Percentiles rank a stretch among this genome's conserved stretches.
Evolutionary conservation across 2,329 filamentous ascomycete species (phyloP).

Genomic region (Ophiostoma pallidulum): DNA sequence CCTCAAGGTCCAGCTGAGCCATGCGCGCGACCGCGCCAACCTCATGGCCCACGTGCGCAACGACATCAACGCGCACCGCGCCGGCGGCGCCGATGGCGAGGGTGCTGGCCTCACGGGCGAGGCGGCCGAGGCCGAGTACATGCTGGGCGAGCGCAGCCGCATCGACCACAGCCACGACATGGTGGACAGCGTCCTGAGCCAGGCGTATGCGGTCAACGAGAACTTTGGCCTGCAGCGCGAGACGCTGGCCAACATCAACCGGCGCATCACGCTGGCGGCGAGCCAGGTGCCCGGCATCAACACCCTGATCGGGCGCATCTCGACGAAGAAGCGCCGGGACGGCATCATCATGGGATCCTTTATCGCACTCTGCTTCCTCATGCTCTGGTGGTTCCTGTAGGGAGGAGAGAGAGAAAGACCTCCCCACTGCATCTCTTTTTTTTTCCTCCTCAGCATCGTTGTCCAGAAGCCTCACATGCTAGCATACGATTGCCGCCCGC

Average conservation of each 20-base stretch:
- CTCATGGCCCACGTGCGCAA: slow-evolving; percentile 82
- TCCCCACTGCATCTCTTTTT: too few species aligned
- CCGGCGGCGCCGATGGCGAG: slow-evolving; percentile 77
- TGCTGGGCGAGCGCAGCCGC: slow-evolving; percentile 78
- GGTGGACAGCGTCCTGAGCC: slow-evolving; percentile 81
- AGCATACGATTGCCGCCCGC: too few species aligned
- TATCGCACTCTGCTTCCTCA: slow-evolving; percentile 82
- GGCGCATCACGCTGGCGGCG: slow-evolving; percentile 80
- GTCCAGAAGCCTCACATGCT: too few species aligned
- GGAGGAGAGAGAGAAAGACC: too few species aligned
- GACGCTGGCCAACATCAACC: slow-evolving; percentile 78
- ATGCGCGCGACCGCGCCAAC: slow-evolving; percentile 79
- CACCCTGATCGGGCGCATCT: slow-evolving; percentile 82
- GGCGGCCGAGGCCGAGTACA: slow-evolving; percentile 86
- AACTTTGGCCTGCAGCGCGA: slow-evolving; percentile 81
- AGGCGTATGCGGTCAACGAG: slow-evolving; percentile 95
- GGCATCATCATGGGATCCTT: slow-evolving; percentile 88
- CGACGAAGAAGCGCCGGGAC: slow-evolving; percentile 87
- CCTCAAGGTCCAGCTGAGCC: slow-evolving; percentile 61
- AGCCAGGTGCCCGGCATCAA: slow-evolving; percentile 91
- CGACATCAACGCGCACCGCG: slow-evolving; percentile 84
- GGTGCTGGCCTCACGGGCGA: slow-evolving; percentile 39
- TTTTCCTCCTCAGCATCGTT: too few species aligned
- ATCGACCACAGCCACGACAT: slow-evolving; percentile 86
- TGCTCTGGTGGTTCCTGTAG: slow-evolving; percentile 71